A percentile compares a stretch with the other conserved stretches of the same genome.
These are phyloP conservation scores for Schrenkiella parvula DNA, from an alignment of 345 rosid genomes.

Conservation along the genomic window DNA sequence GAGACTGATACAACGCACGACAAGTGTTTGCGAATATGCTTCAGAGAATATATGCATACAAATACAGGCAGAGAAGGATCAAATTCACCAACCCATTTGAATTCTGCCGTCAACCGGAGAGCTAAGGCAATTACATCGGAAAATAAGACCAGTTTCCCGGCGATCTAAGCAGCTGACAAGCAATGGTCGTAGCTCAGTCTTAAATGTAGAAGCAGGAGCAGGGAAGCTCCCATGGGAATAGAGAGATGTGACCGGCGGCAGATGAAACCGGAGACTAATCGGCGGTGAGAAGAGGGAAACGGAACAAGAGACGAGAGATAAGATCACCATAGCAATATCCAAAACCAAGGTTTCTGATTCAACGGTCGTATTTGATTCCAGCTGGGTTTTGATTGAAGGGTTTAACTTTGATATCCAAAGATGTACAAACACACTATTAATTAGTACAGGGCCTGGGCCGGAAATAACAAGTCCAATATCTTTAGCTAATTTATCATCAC, in stretches of 20 bases:
- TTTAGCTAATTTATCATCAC: neutral
- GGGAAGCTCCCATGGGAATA: conserved; percentile 11
- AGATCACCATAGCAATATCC: conserved; percentile 24
- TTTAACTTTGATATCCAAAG: neutral
- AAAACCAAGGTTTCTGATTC: conserved; percentile 21
- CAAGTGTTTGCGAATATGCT: conserved; percentile 29
- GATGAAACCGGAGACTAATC: conserved; percentile 1
- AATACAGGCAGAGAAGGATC: neutral
- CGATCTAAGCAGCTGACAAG: neutral
- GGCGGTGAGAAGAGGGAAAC: conserved; percentile 19
- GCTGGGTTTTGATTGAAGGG: neutral
- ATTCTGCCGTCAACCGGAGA: neutral
- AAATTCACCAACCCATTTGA: conserved; percentile 34
- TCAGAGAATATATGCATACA: conserved; percentile 3
- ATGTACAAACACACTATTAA: neutral
- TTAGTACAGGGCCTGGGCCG: neutral
- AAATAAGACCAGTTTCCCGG: conserved; percentile 7
- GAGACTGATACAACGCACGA: neutral
- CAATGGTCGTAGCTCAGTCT: conserved; percentile 18
- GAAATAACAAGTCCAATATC: neutral
- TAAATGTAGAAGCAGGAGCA: conserved; percentile 18
- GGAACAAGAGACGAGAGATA: conserved; percentile 23
- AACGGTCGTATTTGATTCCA: conserved; percentile 34
- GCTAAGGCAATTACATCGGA: conserved; percentile 32
- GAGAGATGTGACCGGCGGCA: conserved; percentile 17